Percentiles rank a stretch among this genome's conserved stretches.
Evolutionary conservation across 2,329 filamentous ascomycete species (phyloP).

Genomic region (Lachnellula arida): DNA sequence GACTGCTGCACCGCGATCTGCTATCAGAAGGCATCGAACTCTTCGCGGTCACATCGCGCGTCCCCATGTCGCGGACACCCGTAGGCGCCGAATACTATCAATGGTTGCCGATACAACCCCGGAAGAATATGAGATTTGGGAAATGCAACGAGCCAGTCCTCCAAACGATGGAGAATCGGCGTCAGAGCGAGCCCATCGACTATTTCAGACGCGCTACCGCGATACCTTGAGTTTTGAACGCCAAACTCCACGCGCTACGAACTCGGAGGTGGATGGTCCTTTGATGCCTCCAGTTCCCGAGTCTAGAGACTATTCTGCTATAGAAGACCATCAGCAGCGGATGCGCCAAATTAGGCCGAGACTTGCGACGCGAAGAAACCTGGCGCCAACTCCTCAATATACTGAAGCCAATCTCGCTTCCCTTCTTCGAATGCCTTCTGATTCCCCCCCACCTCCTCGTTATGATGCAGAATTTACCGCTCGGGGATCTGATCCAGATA

Average conservation of each 20-base stretch:
- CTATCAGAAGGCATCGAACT: conserved; percentile 28
- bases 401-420: conserved; percentile 18
- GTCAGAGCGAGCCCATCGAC: conserved; percentile 11
- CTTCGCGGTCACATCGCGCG: conserved; percentile 18
- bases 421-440: conserved; percentile 10
- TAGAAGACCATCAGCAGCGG: conserved; percentile 18
- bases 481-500: neutral
- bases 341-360: conserved; percentile 19
- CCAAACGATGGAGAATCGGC: conserved; percentile 5
- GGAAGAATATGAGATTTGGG: conserved; percentile 17
- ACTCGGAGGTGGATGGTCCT: conserved; percentile 19
- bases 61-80: conserved; percentile 12
- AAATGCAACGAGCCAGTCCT: conserved; percentile 10
- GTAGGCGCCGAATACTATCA: conserved; percentile 21
- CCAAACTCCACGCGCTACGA: conserved; percentile 6
- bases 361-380: conserved; percentile 15
- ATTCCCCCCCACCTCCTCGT: conserved; percentile 11
- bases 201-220: conserved; percentile 18
- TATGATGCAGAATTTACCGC: conserved; percentile 1
- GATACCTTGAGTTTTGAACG: conserved; percentile 22
- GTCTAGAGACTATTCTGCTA: conserved; percentile 22
- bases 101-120: conserved; percentile 10
- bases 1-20: conserved; percentile 26
- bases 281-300: conserved; percentile 30
- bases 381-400: conserved; percentile 24